Percentiles rank a stretch among this genome's conserved stretches.
phyloP scores from a whole-genome alignment of 768 basidiomycete genomes.

The Pulveroboletus sp. region DNA sequence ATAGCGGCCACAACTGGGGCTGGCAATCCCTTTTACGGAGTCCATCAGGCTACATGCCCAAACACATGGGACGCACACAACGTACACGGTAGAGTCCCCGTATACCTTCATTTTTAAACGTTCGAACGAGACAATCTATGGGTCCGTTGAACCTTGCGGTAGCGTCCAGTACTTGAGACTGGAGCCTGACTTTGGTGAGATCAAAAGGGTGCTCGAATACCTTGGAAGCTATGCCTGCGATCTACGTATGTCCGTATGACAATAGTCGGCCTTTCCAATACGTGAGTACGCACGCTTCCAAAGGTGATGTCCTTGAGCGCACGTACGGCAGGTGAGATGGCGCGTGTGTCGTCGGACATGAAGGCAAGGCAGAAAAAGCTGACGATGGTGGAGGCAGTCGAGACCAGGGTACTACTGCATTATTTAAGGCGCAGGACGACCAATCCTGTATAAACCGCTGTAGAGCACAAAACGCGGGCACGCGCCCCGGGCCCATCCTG shows the following conservation, averaged over 20 bases:
- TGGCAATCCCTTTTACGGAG: constrained; percentile 67
- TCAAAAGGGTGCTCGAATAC: constrained; percentile 95
- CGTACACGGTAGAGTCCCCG: constrained; percentile 83
- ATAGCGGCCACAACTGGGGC: constrained; percentile 90
- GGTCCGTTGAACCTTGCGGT: constrained; percentile 76
- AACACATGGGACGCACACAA: constrained; percentile 2
- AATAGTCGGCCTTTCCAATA: background rate
- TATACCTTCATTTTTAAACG: constrained; percentile 76
- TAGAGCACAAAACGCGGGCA: constrained; percentile 18
- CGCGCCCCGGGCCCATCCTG: constrained; percentile 6
- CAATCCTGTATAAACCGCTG: constrained; percentile 22
- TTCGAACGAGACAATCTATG: constrained; percentile 78
- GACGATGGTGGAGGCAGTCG: background rate
- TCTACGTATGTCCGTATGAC: constrained; percentile 33
- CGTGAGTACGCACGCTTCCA: constrained; percentile 46
- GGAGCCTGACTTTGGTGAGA: constrained; percentile 89
- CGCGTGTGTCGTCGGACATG: constrained; percentile 22
- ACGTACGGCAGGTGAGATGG: constrained; percentile 13
- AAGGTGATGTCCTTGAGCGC: constrained; percentile 49
- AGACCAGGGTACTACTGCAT: constrained; percentile 21
- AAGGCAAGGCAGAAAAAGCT: background rate
- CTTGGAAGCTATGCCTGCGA: constrained; percentile 82
- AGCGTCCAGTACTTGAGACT: constrained; percentile 79
- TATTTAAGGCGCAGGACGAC: constrained; percentile 15
- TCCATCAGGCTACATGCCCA: background rate